A percentile compares a stretch with the other conserved stretches of the same genome.
phyloP scores from a whole-genome alignment of 306 rosid genomes.

The Medicago arabica region DNA sequence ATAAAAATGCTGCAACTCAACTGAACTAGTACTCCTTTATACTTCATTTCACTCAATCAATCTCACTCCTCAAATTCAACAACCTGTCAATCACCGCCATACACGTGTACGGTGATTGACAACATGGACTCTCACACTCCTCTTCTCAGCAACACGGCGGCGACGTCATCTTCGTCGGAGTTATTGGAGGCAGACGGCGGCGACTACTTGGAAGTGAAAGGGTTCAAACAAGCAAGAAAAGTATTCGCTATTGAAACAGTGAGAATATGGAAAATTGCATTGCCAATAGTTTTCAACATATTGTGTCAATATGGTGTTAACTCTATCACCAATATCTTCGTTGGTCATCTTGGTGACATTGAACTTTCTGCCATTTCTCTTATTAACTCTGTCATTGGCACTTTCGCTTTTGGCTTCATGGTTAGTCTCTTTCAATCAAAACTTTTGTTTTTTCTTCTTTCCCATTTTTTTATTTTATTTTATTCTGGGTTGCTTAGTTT shows the following conservation, averaged over 20 bases:
- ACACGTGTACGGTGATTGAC: conserved; percentile 30
- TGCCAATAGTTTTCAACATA: conserved; percentile 58
- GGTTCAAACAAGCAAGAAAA: conserved; percentile 28
- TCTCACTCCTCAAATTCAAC: not conserved
- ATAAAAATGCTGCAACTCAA: too few species aligned
- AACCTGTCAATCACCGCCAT: not conserved
- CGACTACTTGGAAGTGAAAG: conserved; percentile 54
- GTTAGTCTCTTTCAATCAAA: conserved; percentile 39
- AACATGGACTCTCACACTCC: conserved; percentile 41
- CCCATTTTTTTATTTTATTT: too few species aligned
- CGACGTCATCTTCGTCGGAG: not conserved
- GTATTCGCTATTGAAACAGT: conserved; percentile 53
- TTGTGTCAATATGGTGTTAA: conserved; percentile 63
- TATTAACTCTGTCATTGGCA: conserved; percentile 65
- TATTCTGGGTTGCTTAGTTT: too few species aligned
- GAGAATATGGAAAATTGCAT: conserved; percentile 65
- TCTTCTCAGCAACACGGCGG: conserved; percentile 32
- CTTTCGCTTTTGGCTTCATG: conserved; percentile 85
- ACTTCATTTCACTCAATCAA: too few species aligned
- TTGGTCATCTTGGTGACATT: conserved; percentile 76
- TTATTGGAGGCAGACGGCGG: conserved; percentile 44
- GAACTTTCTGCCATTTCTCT: conserved; percentile 83
- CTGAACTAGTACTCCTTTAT: too few species aligned
- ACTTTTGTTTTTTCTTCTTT: too few species aligned
- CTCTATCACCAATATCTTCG: conserved; percentile 68